Base-by-base conservation (phyloP, 768 basidiomycete genomes). In the Boletus vinaceobasis region DNA sequence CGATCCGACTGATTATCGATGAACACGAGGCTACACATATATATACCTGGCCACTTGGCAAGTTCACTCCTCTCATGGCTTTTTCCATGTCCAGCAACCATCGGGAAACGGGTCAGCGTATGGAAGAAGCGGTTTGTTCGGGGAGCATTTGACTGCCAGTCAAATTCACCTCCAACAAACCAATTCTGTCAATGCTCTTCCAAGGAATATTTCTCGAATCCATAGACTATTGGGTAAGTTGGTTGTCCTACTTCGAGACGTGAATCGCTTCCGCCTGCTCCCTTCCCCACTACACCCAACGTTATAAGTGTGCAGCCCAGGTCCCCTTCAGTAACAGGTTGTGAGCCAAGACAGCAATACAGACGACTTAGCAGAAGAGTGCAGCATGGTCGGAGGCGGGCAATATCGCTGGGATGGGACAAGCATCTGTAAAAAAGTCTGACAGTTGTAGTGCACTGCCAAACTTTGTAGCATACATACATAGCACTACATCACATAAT, bases 111-210 rank as follows among this genome's bases (percentile, higher is more conserved):
- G n/a, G n/a, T 26, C 39, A 33, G 10, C 29, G 10, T 14, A 9
- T 13, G 3, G 55, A 14, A 19, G 53, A 58, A 26, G 32, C 23
- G 26, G 32, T 36, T 27, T 51, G 56, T 51, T 51, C 26, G 48
- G 56, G 43, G 48, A 57, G 36, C 13, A 50, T 37, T 50, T 58
- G 56, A 57, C 33, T 50, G 26, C 56, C 11, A 11, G 46, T 10
- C 42, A 39, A 49, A 21, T 57, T 19, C 46, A 49, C 39, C 10
- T 17, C 47, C 36, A 43, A 44, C 47, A 50, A 42, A 32, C 26
- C 9, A 42, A 50, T 35, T 57, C 46, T 57, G 13, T 37, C 31
- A 13, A 31, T 10, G 32, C 11, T n/a, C 19, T 8, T 17, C 21
- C 23, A 27, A 15, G 7, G 40, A 10, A 40, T 13, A 7, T 23